Evolutionary conservation across 179 eudicot species (phyloP), one percentile per base, ranked within the genome.

Genomic region (Gypsophila paniculata): DNA sequence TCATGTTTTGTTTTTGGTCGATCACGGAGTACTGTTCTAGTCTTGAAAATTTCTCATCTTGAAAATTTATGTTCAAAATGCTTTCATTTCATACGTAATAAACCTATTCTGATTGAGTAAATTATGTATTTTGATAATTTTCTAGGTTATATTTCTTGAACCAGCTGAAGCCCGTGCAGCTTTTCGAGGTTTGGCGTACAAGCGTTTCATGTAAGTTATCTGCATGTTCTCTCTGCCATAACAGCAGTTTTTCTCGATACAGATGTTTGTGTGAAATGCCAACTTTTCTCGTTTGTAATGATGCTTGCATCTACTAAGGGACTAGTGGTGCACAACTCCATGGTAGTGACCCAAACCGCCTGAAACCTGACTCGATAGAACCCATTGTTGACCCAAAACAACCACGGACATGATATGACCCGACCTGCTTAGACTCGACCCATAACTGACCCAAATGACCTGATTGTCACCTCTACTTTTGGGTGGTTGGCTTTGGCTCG

Each of bases 81-180:
- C 25, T 19, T 5, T 32, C 44, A 12, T 61, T 61, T 64, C 15
- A 64, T 38, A 6, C 19, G 51, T 38, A 46, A 44, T 65, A 46
- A 44, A 21, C 71, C 58, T 25, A 68, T 49, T 68, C 15, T 2
- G 71, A 49, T 49, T 44, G 58, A 19, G 10, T 32, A 17, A 23
- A 15, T 15, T 19, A 42, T 70, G 38, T 36, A 10, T 65, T 23
- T 70, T 54, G 25, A 18, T 32, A 57, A 6, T 52, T 67, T 72
- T 48, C 38, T 83, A 92, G 99, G 96, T 86, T 26, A 80, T 90
- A 72, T 95, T 86, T 77, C 88, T 90, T 78, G 95, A 95, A 84
- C 94, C 96, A 59, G 81, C 91, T 57, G 92, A 90, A 71, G 99
- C 97, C 59, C 95, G 99, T 65, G 77, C 89, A 59, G 99, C 96